phyloP scores from a whole-genome alignment of 2,329 filamentous ascomycete species.

The Chalara sp. region DNA sequence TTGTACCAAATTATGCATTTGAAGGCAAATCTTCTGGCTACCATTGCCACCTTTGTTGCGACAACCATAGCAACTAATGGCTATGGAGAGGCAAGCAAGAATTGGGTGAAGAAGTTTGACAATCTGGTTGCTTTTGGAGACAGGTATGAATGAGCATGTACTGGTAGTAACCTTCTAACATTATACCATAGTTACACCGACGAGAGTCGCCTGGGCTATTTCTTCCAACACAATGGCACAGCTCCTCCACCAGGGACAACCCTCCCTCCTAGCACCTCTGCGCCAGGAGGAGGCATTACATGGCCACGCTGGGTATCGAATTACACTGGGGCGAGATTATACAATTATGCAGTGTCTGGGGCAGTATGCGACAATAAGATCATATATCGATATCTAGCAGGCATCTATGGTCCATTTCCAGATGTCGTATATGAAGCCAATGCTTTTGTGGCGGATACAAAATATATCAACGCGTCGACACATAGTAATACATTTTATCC shows the following conservation, averaged over 20 bases:
- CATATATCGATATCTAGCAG: conserved; percentile 44
- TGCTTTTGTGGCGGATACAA: conserved; percentile 45
- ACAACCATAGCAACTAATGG: not conserved
- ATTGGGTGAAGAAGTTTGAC: conserved; percentile 42
- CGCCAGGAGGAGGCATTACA: conserved; percentile 57
- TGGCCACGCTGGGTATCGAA: conserved; percentile 64
- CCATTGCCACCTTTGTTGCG: not conserved
- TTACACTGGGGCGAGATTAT: conserved; percentile 47
- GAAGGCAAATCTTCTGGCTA: not conserved
- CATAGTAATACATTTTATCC: conserved; percentile 34
- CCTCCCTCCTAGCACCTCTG: conserved; percentile 40
- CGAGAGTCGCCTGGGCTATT: conserved; percentile 59
- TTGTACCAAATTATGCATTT: too few relatives aligned
- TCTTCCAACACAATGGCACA: conserved; percentile 47
- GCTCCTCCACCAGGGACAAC: conserved; percentile 54
- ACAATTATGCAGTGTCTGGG: conserved; percentile 67
- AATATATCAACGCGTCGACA: conserved; percentile 25
- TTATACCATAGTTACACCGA: conserved; percentile 54
- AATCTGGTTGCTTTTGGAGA: conserved; percentile 67
- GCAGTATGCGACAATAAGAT: conserved; percentile 68
- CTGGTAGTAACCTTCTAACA: not conserved
- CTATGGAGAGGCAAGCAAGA: not conserved
- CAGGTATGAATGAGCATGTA: conserved; percentile 35
- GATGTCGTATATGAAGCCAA: conserved; percentile 55
- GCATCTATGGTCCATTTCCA: conserved; percentile 51